A percentile compares a stretch with the other conserved stretches of the same genome.
These are phyloP conservation scores for Candida ponderosae DNA, from an alignment of 805 yeast species.

Conservation along the genomic window DNA sequence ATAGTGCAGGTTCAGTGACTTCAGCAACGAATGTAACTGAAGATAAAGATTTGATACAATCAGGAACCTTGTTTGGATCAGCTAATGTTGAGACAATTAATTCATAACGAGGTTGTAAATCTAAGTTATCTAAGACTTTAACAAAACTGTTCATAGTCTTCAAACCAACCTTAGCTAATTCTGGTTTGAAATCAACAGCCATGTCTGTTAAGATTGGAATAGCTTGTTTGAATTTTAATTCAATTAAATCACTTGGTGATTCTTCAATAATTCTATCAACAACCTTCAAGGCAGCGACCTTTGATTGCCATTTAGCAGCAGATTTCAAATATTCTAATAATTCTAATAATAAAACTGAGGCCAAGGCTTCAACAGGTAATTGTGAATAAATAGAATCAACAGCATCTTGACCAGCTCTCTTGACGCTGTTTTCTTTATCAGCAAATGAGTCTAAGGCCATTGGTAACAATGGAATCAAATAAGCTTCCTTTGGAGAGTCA, in stretches of 20 bases:
- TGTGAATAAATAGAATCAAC: slow-evolving; percentile 60
- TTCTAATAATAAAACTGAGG: slow-evolving; percentile 58
- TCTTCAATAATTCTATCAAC: slow-evolving; percentile 72
- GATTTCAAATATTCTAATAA: slow-evolving; percentile 59
- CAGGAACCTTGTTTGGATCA: slow-evolving; percentile 82
- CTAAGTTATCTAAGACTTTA: slow-evolving; percentile 83
- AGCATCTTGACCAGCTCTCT: slow-evolving; percentile 79
- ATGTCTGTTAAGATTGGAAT: slow-evolving; percentile 83
- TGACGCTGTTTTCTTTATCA: slow-evolving; percentile 83
- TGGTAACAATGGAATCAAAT: slow-evolving; percentile 54
- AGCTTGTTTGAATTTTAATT: slow-evolving; percentile 66
- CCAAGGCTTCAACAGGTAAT: slow-evolving; percentile 71
- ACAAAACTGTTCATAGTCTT: slow-evolving; percentile 65
- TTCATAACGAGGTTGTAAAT: slow-evolving; percentile 79
- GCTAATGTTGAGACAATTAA: slow-evolving; percentile 82
- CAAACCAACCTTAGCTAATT: slow-evolving; percentile 79
- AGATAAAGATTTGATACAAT: slow-evolving; percentile 80
- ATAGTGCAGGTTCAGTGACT: slow-evolving; percentile 92
- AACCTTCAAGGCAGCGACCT: slow-evolving; percentile 67
- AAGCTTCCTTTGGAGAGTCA: slow-evolving; percentile 67
- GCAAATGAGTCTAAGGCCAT: slow-evolving; percentile 64
- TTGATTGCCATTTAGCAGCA: slow-evolving; percentile 91
- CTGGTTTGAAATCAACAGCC: slow-evolving; percentile 95
- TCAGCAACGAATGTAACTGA: slow-evolving; percentile 97
- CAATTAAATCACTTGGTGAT: slow-evolving; percentile 79